phyloP scores from a whole-genome alignment of 192 early-diverging fungal genomes.

The Radiomyces spectabilis region DNA sequence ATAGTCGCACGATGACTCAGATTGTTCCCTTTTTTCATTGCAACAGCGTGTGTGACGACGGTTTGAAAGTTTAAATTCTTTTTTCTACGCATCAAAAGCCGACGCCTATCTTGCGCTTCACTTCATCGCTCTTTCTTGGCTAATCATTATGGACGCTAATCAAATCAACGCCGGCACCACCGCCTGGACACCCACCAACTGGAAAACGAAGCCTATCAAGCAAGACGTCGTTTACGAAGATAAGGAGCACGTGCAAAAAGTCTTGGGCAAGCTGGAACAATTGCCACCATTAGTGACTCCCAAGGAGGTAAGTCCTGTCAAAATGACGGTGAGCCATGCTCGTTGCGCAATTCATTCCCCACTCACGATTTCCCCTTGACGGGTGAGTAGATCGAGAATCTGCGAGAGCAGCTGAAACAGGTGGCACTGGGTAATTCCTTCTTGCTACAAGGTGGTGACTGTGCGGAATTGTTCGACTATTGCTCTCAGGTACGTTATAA shows the following conservation, averaged over 20 bases:
- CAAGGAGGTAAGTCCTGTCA: conserved; percentile 52
- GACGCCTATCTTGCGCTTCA: no score
- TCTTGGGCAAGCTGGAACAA: conserved; percentile 65
- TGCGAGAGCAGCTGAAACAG: conserved; percentile 78
- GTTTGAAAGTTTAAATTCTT: no score
- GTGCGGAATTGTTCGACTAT: conserved; percentile 98
- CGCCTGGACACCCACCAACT: conserved; percentile 63
- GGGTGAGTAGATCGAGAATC: conserved; percentile 58
- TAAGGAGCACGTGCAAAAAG: conserved; percentile 54
- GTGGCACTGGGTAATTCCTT: conserved; percentile 90
- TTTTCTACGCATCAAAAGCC: no score
- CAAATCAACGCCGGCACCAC: no score
- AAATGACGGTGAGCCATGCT: not conserved
- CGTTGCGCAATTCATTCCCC: not conserved
- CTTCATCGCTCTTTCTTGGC: no score
- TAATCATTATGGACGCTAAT: no score
- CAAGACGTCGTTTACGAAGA: conserved; percentile 91
- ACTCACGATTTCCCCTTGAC: not conserved
- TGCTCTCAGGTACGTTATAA: conserved; percentile 65
- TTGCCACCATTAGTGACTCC: conserved; percentile 90
- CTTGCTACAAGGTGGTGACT: conserved; percentile 96
- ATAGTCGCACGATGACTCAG: no score
- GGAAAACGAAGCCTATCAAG: conserved; percentile 67
- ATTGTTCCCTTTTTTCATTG: no score
- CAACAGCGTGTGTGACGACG: no score